Evolutionary conservation across 2,329 filamentous ascomycete species (phyloP).

Genomic region (Colletotrichum cordylinicola): DNA sequence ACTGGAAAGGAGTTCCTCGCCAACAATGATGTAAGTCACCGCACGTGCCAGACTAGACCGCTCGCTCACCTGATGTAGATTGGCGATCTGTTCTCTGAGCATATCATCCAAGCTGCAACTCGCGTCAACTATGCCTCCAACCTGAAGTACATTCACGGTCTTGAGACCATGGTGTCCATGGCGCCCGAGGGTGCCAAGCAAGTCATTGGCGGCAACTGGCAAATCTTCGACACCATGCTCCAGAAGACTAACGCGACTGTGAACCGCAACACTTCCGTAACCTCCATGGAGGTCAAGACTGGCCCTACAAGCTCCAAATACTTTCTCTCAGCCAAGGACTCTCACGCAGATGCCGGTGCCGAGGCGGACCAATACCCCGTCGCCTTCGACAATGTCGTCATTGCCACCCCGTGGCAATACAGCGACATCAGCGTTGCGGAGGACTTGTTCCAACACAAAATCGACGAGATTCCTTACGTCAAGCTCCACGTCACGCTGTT

Average conservation of each 20-base stretch:
- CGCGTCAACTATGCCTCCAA: constrained; percentile 96
- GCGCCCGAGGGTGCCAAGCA: constrained; percentile 83
- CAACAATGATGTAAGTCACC: constrained; percentile 58
- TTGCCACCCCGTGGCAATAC: constrained; percentile 86
- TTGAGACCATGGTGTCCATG: constrained; percentile 92
- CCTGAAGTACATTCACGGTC: constrained; percentile 81
- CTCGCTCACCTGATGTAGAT: constrained; percentile 49
- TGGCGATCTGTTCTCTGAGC: constrained; percentile 69
- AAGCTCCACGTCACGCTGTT: constrained; percentile 90
- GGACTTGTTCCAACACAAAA: constrained; percentile 70
- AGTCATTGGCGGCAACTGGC: constrained; percentile 89
- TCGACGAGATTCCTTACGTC: constrained; percentile 85
- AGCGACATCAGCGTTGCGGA: constrained; percentile 70
- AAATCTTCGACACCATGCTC: constrained; percentile 87
- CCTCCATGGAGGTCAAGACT: constrained; percentile 57
- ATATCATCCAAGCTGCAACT: constrained; percentile 89
- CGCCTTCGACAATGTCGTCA: constrained; percentile 78
- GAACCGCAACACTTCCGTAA: constrained; percentile 71
- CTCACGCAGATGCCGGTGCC: constrained; percentile 21
- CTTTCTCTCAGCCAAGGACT: constrained; percentile 42
- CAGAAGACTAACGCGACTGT: constrained; percentile 66
- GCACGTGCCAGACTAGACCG: neutral
- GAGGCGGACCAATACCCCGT: constrained; percentile 48
- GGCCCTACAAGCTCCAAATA: constrained; percentile 49
- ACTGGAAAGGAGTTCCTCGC: constrained; percentile 78